phyloP scores from a whole-genome alignment of 768 basidiomycete species.

The Suillus placidus region DNA sequence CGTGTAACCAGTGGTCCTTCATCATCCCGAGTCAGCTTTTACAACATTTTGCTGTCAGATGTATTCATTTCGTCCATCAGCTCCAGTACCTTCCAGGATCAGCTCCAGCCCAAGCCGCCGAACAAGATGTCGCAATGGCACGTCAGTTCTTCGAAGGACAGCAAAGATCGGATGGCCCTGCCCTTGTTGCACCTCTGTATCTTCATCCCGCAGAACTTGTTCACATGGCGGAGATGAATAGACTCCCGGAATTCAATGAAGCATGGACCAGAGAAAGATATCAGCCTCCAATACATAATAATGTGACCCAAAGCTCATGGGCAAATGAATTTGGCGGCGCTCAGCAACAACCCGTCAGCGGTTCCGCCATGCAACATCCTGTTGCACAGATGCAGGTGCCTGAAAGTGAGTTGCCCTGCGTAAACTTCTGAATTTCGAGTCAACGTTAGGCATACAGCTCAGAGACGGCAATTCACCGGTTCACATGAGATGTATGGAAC shows the following conservation, averaged over 20 bases:
- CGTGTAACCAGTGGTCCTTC: conserved; percentile 75
- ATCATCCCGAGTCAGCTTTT: conserved; percentile 57
- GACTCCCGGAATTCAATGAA: conserved; percentile 45
- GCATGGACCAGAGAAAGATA: conserved; percentile 58
- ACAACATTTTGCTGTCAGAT: conserved; percentile 1
- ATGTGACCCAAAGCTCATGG: conserved; percentile 47
- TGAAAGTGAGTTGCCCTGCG: conserved; percentile 20
- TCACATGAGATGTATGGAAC: conserved; percentile 36
- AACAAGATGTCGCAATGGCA: conserved; percentile 73
- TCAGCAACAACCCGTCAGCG: conserved; percentile 26
- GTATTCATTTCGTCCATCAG: conserved; percentile 37
- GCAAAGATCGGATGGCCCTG: conserved; percentile 34
- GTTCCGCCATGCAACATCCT: conserved; percentile 37
- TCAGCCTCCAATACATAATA: conserved; percentile 40
- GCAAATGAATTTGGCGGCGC: conserved; percentile 53
- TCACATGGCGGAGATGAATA: conserved; percentile 24
- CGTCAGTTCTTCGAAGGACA: conserved; percentile 75
- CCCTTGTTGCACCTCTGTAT: conserved; percentile 38
- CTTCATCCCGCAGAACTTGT: conserved; percentile 35
- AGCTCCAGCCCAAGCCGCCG: conserved; percentile 49
- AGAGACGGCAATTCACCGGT: conserved; percentile 43
- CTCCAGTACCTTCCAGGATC: conserved; percentile 75
- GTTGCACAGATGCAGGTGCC: conserved; percentile 30
- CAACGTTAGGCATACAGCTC: conserved; percentile 23
- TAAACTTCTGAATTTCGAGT: neutral